Evolutionary conservation across 495 filamentous ascomycete species (phyloP), one percentile per base, ranked within the genome.

Genomic region (Cudoniella acicularis): DNA sequence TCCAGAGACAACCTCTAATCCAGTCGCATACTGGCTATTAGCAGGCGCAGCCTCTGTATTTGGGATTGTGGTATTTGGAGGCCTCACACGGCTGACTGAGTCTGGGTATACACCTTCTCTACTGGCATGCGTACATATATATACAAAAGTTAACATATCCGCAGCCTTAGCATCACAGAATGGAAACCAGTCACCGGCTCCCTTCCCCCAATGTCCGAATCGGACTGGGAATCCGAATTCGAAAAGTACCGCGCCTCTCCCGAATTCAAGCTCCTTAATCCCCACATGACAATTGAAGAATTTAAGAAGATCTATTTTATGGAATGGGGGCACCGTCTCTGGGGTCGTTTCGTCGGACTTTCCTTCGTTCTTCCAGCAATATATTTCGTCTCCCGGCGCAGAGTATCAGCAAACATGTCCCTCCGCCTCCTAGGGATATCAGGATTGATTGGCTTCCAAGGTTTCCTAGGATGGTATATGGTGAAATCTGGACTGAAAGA

Each of bases 231-330:
- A 57, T 80, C 86, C 26, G 92, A 97, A 65, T 98, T 98, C 74
- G 78, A 85, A 13, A 94, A 92, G 70, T 98, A 98, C 77, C 83
- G 85, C 43, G 82, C 85, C 20, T 95, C 91, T 1, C 94, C 94
- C 54, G 94, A 98, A 74, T 98, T 90, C 77, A 83, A 87, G 65
- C 81, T 89, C 25, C 77, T 98, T 48, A 98, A 98, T 74, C 83
- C 91, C 18, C 81, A 91, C 68, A 98, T 98, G 94, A 87, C 76
- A 26, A 75, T 98, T 27, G 81, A 83, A 27, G 95, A 97, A 68
- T 98, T 96, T 76, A 96, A 98, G 72, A 88, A 91, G 71, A 98
- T 98, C 60, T 98, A 98, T 79, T 98, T 87, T 72, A 98, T 98
- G 95, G 94, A 98, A 80, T 98, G 95, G 95, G 85, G 87, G 3